These are phyloP conservation scores for Podosphaera xanthii DNA, from an alignment of 2,329 filamentous ascomycete species.

Conservation along the genomic window DNA sequence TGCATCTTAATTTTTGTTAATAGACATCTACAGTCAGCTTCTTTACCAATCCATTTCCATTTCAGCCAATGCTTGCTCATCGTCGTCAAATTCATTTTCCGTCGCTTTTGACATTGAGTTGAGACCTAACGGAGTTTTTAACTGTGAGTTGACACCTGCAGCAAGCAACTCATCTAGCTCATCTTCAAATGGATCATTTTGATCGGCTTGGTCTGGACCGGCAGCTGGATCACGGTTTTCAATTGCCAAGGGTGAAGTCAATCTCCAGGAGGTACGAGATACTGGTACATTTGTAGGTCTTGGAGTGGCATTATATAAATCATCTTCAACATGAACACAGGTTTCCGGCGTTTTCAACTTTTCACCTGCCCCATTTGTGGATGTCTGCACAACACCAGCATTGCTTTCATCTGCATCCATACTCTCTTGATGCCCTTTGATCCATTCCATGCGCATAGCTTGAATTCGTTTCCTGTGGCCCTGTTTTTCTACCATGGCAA, in stretches of 20 bases:
- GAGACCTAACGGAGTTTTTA: not conserved
- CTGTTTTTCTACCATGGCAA: conserved; percentile 77
- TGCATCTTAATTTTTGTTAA: too few relatives aligned
- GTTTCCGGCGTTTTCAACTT: conserved; percentile 16
- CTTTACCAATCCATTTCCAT: conserved; percentile 22
- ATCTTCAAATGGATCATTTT: conserved; percentile 11
- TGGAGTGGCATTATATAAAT: conserved; percentile 32
- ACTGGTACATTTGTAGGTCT: conserved; percentile 8
- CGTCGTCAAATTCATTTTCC: conserved; percentile 22
- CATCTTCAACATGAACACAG: conserved; percentile 17
- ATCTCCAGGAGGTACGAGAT: conserved; percentile 3
- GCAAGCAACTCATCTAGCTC: conserved; percentile 14
- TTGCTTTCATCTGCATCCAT: conserved; percentile 10
- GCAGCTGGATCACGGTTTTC: not conserved
- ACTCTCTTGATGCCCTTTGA: conserved; percentile 34
- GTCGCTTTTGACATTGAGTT: not conserved
- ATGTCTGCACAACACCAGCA: conserved; percentile 19
- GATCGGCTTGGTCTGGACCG: not conserved
- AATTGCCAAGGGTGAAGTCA: not conserved
- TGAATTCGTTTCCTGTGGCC: conserved; percentile 67
- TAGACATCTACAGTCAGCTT: not conserved
- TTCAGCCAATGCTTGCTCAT: conserved; percentile 38
- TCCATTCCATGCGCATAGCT: conserved; percentile 57
- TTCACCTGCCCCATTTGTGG: conserved; percentile 11
- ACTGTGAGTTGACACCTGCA: not conserved